A percentile compares a stretch with the other conserved stretches of the same genome.
Conservation (phyloP, 2,329 filamentous ascomycete species). For the Periconia sp. region DNA sequence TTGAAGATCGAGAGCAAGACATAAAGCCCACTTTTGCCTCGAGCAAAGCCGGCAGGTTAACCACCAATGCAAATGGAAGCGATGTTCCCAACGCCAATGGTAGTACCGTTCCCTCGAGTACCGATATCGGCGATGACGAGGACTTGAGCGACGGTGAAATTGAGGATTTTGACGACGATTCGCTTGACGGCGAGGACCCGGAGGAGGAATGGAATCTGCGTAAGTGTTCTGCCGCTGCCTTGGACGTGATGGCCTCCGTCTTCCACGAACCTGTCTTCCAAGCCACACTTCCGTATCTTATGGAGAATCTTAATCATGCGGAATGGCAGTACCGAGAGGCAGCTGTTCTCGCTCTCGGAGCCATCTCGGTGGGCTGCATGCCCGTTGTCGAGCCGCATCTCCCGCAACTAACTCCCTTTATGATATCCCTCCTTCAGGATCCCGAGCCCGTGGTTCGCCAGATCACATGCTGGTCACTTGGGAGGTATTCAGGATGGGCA, state of each 20-base stretch:
- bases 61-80: constrained; percentile 55
- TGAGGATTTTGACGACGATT: constrained; percentile 72
- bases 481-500: constrained; percentile 92
- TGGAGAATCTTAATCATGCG: constrained; percentile 82
- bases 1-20: constrained; percentile 88
- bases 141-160: constrained; percentile 89
- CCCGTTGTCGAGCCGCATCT: constrained; percentile 88
- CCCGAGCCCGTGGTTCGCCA: constrained; percentile 88
- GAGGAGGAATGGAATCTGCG: constrained; percentile 95
- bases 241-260: constrained; percentile 91
- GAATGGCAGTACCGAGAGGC: constrained; percentile 95
- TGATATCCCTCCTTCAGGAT: constrained; percentile 85
- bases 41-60: constrained; percentile 64
- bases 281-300: constrained; percentile 89
- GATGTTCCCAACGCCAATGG: constrained; percentile 52
- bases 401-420: constrained; percentile 86
- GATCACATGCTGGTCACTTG: constrained; percentile 97
- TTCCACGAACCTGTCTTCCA: constrained; percentile 89
- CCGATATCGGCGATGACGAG: constrained; percentile 60
- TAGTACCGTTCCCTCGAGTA: constrained; percentile 47
- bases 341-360: constrained; percentile 90
- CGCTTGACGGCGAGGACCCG: constrained; percentile 69
- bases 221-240: constrained; percentile 93
- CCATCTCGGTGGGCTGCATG: constrained; percentile 94
- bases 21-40: constrained; percentile 93